Percentiles rank a stretch among this genome's conserved stretches.
Conservation (phyloP, 2,329 filamentous ascomycete species). For the Madurella fahalii region DNA sequence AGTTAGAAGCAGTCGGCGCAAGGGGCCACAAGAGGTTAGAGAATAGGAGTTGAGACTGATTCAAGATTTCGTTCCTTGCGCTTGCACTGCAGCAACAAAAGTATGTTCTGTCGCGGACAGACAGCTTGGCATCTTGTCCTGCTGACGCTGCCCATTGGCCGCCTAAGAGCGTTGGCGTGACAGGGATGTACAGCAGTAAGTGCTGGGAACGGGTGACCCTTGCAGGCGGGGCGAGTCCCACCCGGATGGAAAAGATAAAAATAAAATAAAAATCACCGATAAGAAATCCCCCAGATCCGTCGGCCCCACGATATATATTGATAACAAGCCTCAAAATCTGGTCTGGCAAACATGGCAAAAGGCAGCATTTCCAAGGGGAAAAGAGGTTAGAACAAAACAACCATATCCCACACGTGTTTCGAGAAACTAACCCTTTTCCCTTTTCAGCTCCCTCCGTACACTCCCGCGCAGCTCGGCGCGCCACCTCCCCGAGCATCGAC, state of each 20-base stretch:
- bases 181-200: not conserved
- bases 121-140: slow-evolving; percentile 3
- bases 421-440: slow-evolving; percentile 3
- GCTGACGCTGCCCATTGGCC: slow-evolving; percentile 12
- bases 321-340: slow-evolving; percentile 3
- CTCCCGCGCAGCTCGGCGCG: slow-evolving; percentile 71
- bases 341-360: slow-evolving; percentile 32
- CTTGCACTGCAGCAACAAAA: not conserved
- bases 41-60: not conserved
- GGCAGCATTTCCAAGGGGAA: slow-evolving; percentile 27
- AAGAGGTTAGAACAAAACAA: slow-evolving; percentile 11
- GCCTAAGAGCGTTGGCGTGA: not conserved
- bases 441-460: slow-evolving; percentile 57
- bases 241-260: not conserved
- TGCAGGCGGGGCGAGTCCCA: slow-evolving; percentile 3
- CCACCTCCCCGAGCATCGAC: slow-evolving; percentile 65
- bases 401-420: not conserved
- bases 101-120: not conserved
- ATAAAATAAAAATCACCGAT: slow-evolving; percentile 14
- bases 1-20: not conserved
- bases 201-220: not conserved
- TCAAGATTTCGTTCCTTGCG: not conserved
- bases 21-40: not conserved
- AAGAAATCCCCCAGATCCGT: slow-evolving; percentile 6
- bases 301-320: slow-evolving; percentile 1